Percentiles rank a stretch among this genome's conserved stretches.
These are phyloP conservation scores for Aspergillus thermomutatus DNA, from an alignment of 2,329 filamentous ascomycete genomes.

Conservation along the genomic window DNA sequence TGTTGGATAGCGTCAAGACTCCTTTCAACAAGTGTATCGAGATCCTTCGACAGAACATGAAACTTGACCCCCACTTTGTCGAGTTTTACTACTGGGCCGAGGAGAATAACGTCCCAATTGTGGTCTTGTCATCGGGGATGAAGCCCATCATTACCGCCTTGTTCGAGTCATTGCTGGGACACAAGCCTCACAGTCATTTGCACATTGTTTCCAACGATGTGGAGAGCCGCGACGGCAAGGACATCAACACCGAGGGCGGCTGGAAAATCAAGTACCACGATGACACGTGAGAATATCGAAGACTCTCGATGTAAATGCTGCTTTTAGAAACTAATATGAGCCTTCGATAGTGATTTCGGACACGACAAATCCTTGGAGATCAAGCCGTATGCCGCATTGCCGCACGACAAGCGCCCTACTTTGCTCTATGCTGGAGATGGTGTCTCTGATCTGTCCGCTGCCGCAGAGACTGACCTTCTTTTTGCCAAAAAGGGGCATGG, in stretches of 20 bases:
- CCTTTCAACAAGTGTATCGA: constrained; percentile 81
- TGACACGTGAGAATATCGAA: constrained; percentile 58
- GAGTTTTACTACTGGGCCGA: constrained; percentile 83
- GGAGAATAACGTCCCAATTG: constrained; percentile 80
- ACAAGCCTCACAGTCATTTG: constrained; percentile 65
- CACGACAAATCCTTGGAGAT: constrained; percentile 96
- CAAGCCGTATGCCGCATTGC: constrained; percentile 71
- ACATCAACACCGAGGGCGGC: constrained; percentile 72
- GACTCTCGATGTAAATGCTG: not conserved
- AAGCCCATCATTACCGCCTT: constrained; percentile 82
- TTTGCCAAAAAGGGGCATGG: constrained; percentile 90
- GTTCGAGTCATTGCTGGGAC: constrained; percentile 76
- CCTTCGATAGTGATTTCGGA: constrained; percentile 66
- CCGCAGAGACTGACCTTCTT: constrained; percentile 85
- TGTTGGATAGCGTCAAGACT: constrained; percentile 82
- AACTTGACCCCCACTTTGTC: constrained; percentile 82
- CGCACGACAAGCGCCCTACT: constrained; percentile 65
- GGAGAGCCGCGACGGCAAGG: constrained; percentile 62
- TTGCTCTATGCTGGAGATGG: constrained; percentile 96
- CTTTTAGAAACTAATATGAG: constrained; percentile 4
- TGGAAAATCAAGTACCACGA: constrained; percentile 91
- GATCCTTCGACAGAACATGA: constrained; percentile 75
- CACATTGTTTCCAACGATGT: constrained; percentile 91
- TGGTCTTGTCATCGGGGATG: constrained; percentile 92
- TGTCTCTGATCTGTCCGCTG: constrained; percentile 87